Evolutionary conservation across 2,329 filamentous ascomycete species (phyloP).

Genomic region (Achaetomium macrosporum): DNA sequence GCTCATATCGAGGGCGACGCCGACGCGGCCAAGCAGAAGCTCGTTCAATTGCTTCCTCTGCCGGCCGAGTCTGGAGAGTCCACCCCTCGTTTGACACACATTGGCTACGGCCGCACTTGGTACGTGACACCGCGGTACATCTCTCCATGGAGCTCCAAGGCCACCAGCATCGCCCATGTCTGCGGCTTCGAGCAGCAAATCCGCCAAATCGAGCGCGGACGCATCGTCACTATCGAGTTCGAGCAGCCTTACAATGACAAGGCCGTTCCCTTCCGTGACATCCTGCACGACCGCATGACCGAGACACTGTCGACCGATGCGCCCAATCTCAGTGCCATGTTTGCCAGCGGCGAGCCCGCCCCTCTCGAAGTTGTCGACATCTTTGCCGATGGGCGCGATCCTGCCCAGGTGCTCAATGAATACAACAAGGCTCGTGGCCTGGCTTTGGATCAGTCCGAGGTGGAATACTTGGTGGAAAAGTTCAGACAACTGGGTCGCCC

Average conservation of each 20-base stretch:
- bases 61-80: slow-evolving; percentile 28
- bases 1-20: slow-evolving; percentile 50
- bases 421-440: slow-evolving; percentile 83
- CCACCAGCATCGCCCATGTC: slow-evolving; percentile 87
- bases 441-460: slow-evolving; percentile 78
- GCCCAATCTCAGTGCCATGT: slow-evolving; percentile 71
- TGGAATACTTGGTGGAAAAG: slow-evolving; percentile 86
- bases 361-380: slow-evolving; percentile 73
- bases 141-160: slow-evolving; percentile 96
- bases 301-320: slow-evolving; percentile 64
- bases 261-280: slow-evolving; percentile 55
- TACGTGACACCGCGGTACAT: slow-evolving; percentile 77
- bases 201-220: slow-evolving; percentile 79
- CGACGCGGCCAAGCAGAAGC: slow-evolving; percentile 40
- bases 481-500: slow-evolving; percentile 62
- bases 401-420: slow-evolving; percentile 66
- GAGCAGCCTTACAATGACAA: slow-evolving; percentile 44
- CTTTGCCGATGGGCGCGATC: slow-evolving; percentile 56
- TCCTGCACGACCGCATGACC: slow-evolving; percentile 92
- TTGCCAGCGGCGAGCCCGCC: slow-evolving; percentile 58
- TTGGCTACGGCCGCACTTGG: slow-evolving; percentile 45
- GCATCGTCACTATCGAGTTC: slow-evolving; percentile 65
- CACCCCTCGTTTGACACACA: slow-evolving; percentile 25
- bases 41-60: slow-evolving; percentile 42
- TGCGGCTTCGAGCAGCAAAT: slow-evolving; percentile 69